Evolutionary conservation across 2,329 filamentous ascomycete genomes (phyloP), one percentile per base, ranked within the genome.

Genomic region (Orbilia quercus): DNA sequence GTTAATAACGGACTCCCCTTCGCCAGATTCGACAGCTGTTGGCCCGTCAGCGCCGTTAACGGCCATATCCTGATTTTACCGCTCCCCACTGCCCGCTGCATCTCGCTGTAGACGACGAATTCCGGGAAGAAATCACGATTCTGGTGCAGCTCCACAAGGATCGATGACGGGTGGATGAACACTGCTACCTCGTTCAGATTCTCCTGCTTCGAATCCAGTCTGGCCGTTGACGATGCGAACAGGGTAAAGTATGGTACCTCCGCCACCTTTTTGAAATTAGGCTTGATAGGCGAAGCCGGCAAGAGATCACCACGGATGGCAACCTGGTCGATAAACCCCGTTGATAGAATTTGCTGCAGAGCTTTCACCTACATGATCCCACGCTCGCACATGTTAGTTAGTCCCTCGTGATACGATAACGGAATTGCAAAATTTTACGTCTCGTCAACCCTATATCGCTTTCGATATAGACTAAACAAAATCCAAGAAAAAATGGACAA

Each of bases 251-350:
- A 99, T 0, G 94, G 91, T 1, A 98, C 91, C 77, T 98, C 92
- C 75, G 95, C 96, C n/a, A 75, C 67, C 42, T 70, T 76, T 54
- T 76, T 78, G 65, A 67, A 74, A 38, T 75, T 74, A 28, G 76
- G 59, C 47, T 75, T 76, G 55, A 76, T 88, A 0, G 89, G 88
- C 0, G 91, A 90, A 11, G 85, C 85, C 0, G 92, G 91, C 0
- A 91, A 85, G n/a, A 92, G 83, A 80, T 99, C 94, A 2, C 91
- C 91, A 72, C 95, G 91, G 77, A 98, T 92, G 48, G 95, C 95
- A 42, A 99, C 86, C 77, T 97, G 91, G 81, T 99, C 95, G 78
- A 98, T 88, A 82, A 97, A 98, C 0, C 94, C 95, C 0, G 92
- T 90, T 0, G 94, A 91, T 20, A 91, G 88, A 82, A 98, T 96